phyloP scores from a whole-genome alignment of 352 stramenopile genomes.

The Achlya hypogyna region DNA sequence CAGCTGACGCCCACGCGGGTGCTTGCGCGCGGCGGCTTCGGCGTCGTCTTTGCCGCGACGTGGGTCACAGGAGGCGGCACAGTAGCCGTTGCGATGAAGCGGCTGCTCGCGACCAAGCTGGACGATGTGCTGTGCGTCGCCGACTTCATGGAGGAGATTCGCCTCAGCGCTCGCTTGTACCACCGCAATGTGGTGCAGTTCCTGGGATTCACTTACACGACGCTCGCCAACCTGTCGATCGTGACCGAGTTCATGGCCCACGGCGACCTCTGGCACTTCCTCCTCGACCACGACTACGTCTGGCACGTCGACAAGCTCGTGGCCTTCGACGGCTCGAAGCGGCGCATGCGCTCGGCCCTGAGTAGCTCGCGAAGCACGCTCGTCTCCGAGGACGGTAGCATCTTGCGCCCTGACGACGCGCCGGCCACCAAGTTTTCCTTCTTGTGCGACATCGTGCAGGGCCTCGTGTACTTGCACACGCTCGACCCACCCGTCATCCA shows the following conservation, averaged over 20 bases:
- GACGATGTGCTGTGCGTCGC: background rate
- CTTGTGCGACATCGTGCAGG: conserved; percentile 4
- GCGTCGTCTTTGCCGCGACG: conserved; percentile 55
- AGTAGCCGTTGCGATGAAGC: conserved; percentile 2
- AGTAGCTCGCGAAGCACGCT: background rate
- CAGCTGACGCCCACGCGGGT: conserved; percentile 51
- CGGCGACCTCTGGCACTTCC: conserved; percentile 42
- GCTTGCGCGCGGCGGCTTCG: conserved; percentile 71
- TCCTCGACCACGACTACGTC: background rate
- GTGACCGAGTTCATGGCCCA: conserved; percentile 67
- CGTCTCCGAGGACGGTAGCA: background rate
- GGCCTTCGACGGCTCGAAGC: too few relatives aligned
- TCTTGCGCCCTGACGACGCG: background rate
- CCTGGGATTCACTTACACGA: conserved; percentile 44
- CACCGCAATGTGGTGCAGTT: conserved; percentile 63
- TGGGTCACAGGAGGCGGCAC: conserved; percentile 26
- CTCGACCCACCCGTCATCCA: conserved; percentile 13
- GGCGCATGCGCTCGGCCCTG: background rate
- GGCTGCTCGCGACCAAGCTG: background rate
- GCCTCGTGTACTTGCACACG: conserved; percentile 7
- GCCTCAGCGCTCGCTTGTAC: conserved; percentile 27
- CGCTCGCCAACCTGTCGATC: conserved; percentile 49
- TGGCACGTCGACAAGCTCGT: background rate
- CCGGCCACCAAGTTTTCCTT: background rate
- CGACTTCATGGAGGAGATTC: conserved; percentile 26